phyloP scores from a whole-genome alignment of 106 monocot genomes.

The Platanthera zijinensis region DNA sequence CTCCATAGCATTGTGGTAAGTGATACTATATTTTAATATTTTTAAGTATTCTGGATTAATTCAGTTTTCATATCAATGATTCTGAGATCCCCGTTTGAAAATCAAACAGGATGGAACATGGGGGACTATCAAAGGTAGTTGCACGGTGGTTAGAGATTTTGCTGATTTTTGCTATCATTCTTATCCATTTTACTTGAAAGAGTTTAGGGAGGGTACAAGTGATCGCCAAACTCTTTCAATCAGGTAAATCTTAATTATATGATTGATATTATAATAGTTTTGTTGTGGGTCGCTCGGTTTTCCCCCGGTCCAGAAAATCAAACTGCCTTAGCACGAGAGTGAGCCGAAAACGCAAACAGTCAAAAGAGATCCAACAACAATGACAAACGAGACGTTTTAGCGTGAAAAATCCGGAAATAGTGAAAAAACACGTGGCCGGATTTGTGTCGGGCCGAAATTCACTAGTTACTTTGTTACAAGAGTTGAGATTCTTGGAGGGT shows the following conservation, averaged over 20 bases:
- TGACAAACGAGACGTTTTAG: too few species aligned
- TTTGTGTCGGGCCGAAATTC: too few species aligned
- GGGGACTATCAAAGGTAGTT: slow-evolving; percentile 88
- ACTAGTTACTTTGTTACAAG: too few species aligned
- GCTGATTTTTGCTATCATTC: slow-evolving; percentile 84
- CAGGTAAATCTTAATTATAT: slow-evolving; percentile 28
- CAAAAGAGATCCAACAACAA: too few species aligned
- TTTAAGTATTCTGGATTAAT: neutral
- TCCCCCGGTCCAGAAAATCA: too few species aligned
- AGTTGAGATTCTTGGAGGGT: too few species aligned
- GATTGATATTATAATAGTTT: too few species aligned
- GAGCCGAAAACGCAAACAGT: too few species aligned
- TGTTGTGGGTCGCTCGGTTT: too few species aligned
- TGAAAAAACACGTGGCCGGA: too few species aligned
- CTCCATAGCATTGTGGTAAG: slow-evolving; percentile 66
- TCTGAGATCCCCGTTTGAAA: neutral
- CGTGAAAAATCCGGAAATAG: too few species aligned
- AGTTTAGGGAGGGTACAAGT: slow-evolving; percentile 39
- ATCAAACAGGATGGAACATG: slow-evolving; percentile 79
- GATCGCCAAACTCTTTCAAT: slow-evolving; percentile 44
- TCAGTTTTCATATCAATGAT: neutral
- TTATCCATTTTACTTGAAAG: slow-evolving; percentile 69
- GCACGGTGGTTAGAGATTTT: slow-evolving; percentile 90
- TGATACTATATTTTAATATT: neutral
- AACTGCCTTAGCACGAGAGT: too few species aligned